Conservation (phyloP, 345 rosid genomes). For the Punica granatum region DNA sequence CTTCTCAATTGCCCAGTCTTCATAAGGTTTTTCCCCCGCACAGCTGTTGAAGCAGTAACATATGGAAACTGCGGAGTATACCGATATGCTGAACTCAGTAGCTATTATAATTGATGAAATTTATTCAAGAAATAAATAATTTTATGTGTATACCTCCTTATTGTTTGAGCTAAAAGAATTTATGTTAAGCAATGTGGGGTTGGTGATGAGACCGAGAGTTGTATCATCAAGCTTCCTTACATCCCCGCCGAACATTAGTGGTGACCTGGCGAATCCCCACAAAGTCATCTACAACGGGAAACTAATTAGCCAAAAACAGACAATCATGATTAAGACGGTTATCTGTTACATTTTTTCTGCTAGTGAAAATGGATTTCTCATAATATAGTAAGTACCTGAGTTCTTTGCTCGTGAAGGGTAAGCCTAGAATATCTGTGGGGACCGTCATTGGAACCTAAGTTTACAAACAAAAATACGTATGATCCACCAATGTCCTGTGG, state of each 20-base stretch:
- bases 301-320: conserved; percentile 7
- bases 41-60: conserved; percentile 10
- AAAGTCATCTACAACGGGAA: conserved; percentile 61
- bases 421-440: conserved; percentile 71
- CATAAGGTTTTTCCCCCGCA: background rate
- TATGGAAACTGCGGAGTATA: conserved; percentile 43
- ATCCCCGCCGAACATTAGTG: conserved; percentile 95
- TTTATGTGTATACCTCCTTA: conserved; percentile 39
- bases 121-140: background rate
- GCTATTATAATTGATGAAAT: background rate
- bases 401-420: conserved; percentile 54
- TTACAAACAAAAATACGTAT: background rate
- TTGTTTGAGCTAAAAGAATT: conserved; percentile 65
- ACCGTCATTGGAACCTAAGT: conserved; percentile 58
- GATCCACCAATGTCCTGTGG: background rate
- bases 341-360: background rate
- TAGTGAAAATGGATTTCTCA: background rate
- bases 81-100: too few species aligned
- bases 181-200: conserved; percentile 63
- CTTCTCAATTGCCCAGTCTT: background rate
- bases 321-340: background rate
- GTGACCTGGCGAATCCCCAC: conserved; percentile 92
- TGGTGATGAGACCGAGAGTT: conserved; percentile 58
- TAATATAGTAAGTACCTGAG: conserved; percentile 44
- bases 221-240: conserved; percentile 55